Evolutionary conservation across 768 basidiomycete genomes (phyloP).

Genomic region (Leccinum broughii): DNA sequence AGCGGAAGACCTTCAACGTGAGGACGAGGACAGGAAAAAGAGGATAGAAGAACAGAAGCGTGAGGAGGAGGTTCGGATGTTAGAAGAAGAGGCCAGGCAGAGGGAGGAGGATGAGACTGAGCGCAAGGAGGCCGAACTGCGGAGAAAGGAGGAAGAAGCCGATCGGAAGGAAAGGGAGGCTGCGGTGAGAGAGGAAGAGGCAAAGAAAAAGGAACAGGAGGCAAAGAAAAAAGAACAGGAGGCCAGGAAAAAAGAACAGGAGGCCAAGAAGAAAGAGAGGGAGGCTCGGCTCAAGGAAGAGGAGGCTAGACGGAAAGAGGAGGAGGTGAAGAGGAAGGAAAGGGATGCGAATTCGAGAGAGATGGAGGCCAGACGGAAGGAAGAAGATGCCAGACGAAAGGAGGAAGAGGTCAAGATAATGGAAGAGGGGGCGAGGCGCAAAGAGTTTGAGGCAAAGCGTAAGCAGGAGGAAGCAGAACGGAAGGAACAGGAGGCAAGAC

Average conservation of each 20-base stretch:
- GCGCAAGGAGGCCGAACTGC: slow-evolving; percentile 31
- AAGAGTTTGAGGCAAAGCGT: slow-evolving; percentile 31
- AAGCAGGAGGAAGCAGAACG: slow-evolving; percentile 30
- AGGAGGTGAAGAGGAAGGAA: slow-evolving; percentile 25
- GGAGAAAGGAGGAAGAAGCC: slow-evolving; percentile 35
- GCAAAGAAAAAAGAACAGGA: slow-evolving; percentile 31
- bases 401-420: slow-evolving; percentile 30
- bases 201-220: slow-evolving; percentile 27
- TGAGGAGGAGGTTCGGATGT: slow-evolving; percentile 29
- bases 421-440: slow-evolving; percentile 29
- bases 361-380: slow-evolving; percentile 28
- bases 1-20: slow-evolving; percentile 37
- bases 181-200: slow-evolving; percentile 27
- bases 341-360: slow-evolving; percentile 31
- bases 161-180: slow-evolving; percentile 31
- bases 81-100: slow-evolving; percentile 30
- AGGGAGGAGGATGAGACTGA: slow-evolving; percentile 25
- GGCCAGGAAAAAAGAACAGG: slow-evolving; percentile 23
- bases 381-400: slow-evolving; percentile 29
- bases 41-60: slow-evolving; percentile 27
- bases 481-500: slow-evolving; percentile 34
- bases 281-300: slow-evolving; percentile 21
- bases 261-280: slow-evolving; percentile 32
- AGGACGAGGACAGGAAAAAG: slow-evolving; percentile 31
- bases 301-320: slow-evolving; percentile 25